These are phyloP conservation scores for Poa annua DNA, from an alignment of 176 grass and related monocot species.

Conservation along the genomic window DNA sequence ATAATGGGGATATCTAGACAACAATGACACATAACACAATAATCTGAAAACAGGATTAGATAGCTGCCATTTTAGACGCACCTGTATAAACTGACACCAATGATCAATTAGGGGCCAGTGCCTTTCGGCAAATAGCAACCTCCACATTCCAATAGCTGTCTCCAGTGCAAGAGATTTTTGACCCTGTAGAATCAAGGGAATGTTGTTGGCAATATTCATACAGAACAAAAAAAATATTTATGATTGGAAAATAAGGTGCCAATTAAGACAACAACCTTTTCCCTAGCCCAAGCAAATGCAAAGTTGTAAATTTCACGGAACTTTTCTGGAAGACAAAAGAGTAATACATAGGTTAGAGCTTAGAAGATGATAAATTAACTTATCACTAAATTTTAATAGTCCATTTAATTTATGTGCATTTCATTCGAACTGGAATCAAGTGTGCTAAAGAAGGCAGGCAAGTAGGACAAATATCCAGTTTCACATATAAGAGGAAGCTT, in stretches of 20 bases:
- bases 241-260: conserved; percentile 5
- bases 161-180: conserved; percentile 97
- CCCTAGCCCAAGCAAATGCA: conserved; percentile 93
- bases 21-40: not conserved
- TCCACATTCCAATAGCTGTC: conserved; percentile 99
- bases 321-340: conserved; percentile 76
- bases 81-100: conserved; percentile 97
- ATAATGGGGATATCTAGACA: not conserved
- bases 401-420: not conserved
- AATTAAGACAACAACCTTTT: conserved; percentile 66
- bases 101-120: conserved; percentile 91
- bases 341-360: conserved; percentile 31
- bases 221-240: conserved; percentile 31
- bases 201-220: conserved; percentile 23
- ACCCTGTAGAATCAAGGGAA: conserved; percentile 70
- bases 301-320: conserved; percentile 99
- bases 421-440: conserved; percentile 9
- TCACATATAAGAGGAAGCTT: conserved; percentile 38
- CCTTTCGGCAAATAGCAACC: conserved; percentile 87
- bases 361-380: conserved; percentile 31
- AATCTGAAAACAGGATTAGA: conserved; percentile 31
- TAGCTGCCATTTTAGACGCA: conserved; percentile 33
- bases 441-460: not conserved
- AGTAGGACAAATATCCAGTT: conserved; percentile 3
- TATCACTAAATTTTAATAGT: conserved; percentile 26